Evolutionary conservation across 257 asterid species (phyloP).

Genomic region (Solanum lignicaule): DNA sequence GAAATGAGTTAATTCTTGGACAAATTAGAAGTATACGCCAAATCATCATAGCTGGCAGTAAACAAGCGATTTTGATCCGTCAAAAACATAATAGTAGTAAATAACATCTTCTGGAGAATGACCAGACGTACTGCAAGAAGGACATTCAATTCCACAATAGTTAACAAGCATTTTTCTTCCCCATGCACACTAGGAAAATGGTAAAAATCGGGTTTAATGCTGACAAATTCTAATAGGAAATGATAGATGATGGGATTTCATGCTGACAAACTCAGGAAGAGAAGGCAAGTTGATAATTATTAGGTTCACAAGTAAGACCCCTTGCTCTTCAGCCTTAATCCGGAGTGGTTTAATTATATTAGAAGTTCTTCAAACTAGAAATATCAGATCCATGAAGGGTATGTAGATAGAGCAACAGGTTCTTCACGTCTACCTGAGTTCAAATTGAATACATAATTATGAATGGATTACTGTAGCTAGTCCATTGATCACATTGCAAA

Average conservation of each 20-base stretch:
- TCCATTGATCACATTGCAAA: not conserved
- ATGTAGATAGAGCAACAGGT: not conserved
- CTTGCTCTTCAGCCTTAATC: not conserved
- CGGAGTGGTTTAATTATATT: not conserved
- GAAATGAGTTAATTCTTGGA: not conserved
- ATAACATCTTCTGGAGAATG: not conserved
- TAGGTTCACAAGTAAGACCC: not conserved
- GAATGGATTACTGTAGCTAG: not conserved
- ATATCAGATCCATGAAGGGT: not conserved
- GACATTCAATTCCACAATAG: not conserved
- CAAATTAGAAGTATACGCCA: not conserved
- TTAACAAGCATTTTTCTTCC: not conserved
- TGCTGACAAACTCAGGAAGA: not conserved
- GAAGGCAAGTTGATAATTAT: not conserved
- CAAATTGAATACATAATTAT: not conserved
- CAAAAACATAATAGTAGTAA: not conserved
- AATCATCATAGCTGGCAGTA: not conserved
- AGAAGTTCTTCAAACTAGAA: not conserved
- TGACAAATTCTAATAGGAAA: not conserved
- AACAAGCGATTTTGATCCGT: not conserved
- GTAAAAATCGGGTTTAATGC: not conserved
- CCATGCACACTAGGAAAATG: not conserved
- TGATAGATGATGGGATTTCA: not conserved
- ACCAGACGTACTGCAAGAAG: not conserved
- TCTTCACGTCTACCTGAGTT: not conserved